A percentile compares a stretch with the other conserved stretches of the same genome.
Evolutionary conservation across 352 stramenopile genomes (phyloP).

Genomic region (Globisporangium cederbergense): DNA sequence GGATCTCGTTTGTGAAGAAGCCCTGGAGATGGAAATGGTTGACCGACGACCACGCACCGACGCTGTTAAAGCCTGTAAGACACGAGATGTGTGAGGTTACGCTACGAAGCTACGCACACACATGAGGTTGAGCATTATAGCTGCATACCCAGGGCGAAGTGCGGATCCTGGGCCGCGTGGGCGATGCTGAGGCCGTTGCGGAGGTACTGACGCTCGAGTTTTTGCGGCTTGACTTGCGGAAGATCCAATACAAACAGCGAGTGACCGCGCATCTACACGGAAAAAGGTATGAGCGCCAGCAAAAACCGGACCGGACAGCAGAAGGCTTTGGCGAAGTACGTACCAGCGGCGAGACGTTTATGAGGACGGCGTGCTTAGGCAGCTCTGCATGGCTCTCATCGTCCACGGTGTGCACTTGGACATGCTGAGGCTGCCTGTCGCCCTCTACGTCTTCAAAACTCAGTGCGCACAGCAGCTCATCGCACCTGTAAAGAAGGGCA

Average conservation of each 20-base stretch:
- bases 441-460: conserved; percentile 15
- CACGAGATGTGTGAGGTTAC: not conserved
- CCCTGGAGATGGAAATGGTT: conserved; percentile 77
- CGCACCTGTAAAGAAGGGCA: conserved; percentile 20
- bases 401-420: not conserved
- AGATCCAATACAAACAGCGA: conserved; percentile 56
- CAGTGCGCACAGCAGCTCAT: conserved; percentile 50
- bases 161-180: conserved; percentile 18
- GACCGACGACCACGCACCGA: conserved; percentile 72
- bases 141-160: conserved; percentile 48
- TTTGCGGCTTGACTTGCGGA: conserved; percentile 30
- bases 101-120: too few species aligned
- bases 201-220: conserved; percentile 31
- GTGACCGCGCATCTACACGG: conserved; percentile 49
- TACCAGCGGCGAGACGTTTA: conserved; percentile 73
- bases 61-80: conserved; percentile 60
- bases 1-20: conserved; percentile 39
- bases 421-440: not conserved
- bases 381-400: not conserved
- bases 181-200: conserved; percentile 24
- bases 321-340: not conserved
- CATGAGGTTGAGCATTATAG: too few species aligned
- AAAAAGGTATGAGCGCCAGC: not conserved
- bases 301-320: not conserved
- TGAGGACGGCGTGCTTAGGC: conserved; percentile 31